Evolutionary conservation across 345 rosid species (phyloP).

Genomic region (Gossypium arboreum): DNA sequence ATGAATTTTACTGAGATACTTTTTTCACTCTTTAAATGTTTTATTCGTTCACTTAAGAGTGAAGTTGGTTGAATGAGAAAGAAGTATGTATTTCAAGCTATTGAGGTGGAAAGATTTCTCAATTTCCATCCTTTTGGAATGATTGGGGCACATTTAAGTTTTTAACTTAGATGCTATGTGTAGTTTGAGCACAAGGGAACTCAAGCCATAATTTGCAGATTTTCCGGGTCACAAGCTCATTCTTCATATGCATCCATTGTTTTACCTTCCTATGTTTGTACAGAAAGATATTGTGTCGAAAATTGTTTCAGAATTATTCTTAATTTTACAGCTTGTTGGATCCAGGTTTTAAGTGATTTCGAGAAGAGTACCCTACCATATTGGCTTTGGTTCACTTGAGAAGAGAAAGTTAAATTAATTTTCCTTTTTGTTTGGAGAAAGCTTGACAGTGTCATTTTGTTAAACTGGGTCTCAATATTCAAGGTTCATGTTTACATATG

Average conservation of each 20-base stretch:
- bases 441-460: neutral
- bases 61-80: neutral
- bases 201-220: neutral
- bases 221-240: neutral
- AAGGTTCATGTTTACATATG: neutral
- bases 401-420: neutral
- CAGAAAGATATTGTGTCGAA: neutral
- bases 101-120: neutral
- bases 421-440: neutral
- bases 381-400: slow-evolving; percentile 1
- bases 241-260: neutral
- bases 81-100: neutral
- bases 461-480: neutral
- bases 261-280: neutral
- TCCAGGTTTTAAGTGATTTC: neutral
- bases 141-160: neutral
- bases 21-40: neutral
- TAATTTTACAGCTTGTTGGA: neutral
- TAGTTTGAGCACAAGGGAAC: neutral
- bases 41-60: neutral
- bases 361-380: neutral
- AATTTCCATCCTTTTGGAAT: neutral
- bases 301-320: neutral
- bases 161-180: neutral
- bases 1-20: neutral